A percentile compares a stretch with the other conserved stretches of the same genome.
Conservation (phyloP, 495 filamentous ascomycete genomes). For the Bombardia bombarda region DNA sequence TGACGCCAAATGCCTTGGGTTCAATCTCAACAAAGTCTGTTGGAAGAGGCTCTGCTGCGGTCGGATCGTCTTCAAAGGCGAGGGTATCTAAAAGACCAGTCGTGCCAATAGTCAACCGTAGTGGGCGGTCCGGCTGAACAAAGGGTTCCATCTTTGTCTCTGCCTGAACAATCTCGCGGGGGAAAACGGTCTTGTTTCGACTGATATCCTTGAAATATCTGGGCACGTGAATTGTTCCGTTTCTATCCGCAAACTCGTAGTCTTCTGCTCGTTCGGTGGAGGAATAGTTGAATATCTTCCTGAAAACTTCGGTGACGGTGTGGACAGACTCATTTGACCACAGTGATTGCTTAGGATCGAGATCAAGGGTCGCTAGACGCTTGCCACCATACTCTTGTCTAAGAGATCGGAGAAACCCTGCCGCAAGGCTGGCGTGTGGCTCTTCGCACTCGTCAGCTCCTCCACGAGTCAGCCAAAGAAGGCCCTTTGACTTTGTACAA, state of each 20-base stretch:
- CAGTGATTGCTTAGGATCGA: conserved; percentile 10
- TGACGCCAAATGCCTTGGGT: conserved; percentile 33
- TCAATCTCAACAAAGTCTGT: conserved; percentile 32
- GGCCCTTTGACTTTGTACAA: conserved; percentile 20
- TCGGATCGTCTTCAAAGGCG: conserved; percentile 21
- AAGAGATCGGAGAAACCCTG: conserved; percentile 25
- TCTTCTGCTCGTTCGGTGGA: conserved; percentile 3
- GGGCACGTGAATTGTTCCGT: conserved; percentile 17
- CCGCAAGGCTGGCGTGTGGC: conserved; percentile 19
- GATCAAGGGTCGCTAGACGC: conserved; percentile 18
- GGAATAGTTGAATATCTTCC: conserved; percentile 14
- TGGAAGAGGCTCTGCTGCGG: conserved; percentile 9
- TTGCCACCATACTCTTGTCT: conserved; percentile 23
- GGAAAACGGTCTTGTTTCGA: conserved; percentile 22
- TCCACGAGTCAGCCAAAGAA: conserved; percentile 45
- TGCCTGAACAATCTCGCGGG: not conserved
- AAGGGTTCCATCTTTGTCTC: conserved; percentile 14
- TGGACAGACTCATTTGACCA: conserved; percentile 12
- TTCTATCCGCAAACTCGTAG: conserved; percentile 22
- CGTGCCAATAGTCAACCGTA: conserved; percentile 23
- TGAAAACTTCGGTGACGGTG: conserved; percentile 18
- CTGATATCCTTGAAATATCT: conserved; percentile 25
- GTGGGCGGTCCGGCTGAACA: conserved; percentile 18
- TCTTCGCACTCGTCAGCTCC: conserved; percentile 22
- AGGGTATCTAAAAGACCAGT: conserved; percentile 25